Base-by-base conservation (phyloP, 1,139 yeast species). In the Saccharomyces pastorianus region DNA sequence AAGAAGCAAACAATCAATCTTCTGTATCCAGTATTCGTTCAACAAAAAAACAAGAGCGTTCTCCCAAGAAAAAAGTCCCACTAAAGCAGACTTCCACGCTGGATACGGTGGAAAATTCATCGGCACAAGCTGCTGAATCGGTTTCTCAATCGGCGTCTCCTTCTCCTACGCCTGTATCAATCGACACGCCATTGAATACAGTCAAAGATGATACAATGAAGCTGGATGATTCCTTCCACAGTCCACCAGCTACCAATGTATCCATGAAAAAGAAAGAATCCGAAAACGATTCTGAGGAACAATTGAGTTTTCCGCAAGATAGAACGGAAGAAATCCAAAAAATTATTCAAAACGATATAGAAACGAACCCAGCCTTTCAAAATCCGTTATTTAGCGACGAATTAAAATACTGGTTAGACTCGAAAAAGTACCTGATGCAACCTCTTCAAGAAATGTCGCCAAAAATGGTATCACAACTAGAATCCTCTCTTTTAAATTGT, bases 401-500 rank as follows among this genome's bases (percentile, higher is more conserved):
- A 52, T 56, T 68, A 46, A 61, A 61, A 50, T 63, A 59, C 49
- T 68, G 69, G 70, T 51, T 66, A 20, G 58, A 63, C 31, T 59
- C 71, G 2, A 68, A 67, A 53, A 63, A 60, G 49, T 60, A 61
- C 7, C 50, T 68, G 26, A 50, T 66, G 48, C 71, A 67, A 53
- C 71, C 71, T 13, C 56, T 61, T 50, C 58, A 59, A n/a, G 63
- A 61, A 31, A 65, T 69, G 68, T 62, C 70, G 31, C 59, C 60
- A n/a, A 58, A 56, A 26, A 64, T 66, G 64, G 57, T 62, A 28
- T 56, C 67, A 41, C 69, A 68, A 61, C 74, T 91, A 61, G 96
- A 90, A 68, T 78, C 73, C 2, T 90, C 97, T 1, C 77, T 88
- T 58, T 75, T 88, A 63, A 86, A 88, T 65, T 89, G 97, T 69